Base-by-base conservation (phyloP, 495 filamentous ascomycete genomes). In the Hypoxylon lenormandii region DNA sequence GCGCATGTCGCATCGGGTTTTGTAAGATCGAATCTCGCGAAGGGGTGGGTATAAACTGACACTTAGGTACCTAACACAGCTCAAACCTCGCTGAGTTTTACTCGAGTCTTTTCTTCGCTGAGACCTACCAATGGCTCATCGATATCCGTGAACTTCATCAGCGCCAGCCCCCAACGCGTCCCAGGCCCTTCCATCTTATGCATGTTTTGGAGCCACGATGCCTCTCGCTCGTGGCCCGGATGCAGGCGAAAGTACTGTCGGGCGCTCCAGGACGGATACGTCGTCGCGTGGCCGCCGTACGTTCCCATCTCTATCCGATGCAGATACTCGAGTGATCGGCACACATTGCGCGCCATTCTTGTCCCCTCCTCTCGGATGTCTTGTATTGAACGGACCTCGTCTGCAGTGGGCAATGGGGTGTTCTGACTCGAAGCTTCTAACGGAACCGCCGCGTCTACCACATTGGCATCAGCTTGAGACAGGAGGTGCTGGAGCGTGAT, bases 231-330 rank as follows among this genome's bases (percentile, higher is more conserved):
- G 28, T 60, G 48, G 5, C 63, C 63, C 2, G 63, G 54, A 26
- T 66, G 63, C 8, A 66, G 23, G 3, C 54, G 63, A 45, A 66
- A 66, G 38, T 53, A 66, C 42, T 66, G 63, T 30, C 63, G 63
- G 18, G 54, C 63, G 37, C 63, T 52, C 63, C 63, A 66, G 16
- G 47, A 23, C 19, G 63, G 54, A 66, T 66, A 66, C 16, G 54
- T 66, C n/a, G 47, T 59, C 15, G 63, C 48, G 47, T 66, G 63
- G n/a, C 63, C 38, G 19, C 63, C 63, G 28, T 46, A 53, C 30
- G 63, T 66, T 13, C 63, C 63, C 63, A 66, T 59, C 37, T 66
- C 54, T 46, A 48, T 50, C 12, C 63, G 63, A 22, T 66, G 63
- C 18, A 59, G 52, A 38, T 66, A 66, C n/a, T 66, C 63, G 38